Conservation (phyloP, 495 filamentous ascomycete species). For the Tuber microsphaerosporum region DNA sequence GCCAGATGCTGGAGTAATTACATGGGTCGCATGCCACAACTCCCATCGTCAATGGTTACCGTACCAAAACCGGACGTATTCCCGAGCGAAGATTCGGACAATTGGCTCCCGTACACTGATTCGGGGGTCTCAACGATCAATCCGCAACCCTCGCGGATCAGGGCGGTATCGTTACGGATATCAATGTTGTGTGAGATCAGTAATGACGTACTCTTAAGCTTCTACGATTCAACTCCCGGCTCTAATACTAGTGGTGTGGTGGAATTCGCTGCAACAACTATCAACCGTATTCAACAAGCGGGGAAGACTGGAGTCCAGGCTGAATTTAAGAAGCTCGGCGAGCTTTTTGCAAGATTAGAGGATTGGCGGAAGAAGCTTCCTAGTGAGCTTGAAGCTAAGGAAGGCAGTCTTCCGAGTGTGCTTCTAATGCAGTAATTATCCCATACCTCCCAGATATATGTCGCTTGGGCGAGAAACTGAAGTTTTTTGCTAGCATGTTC, state of each 20-base stretch:
- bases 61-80: conserved; percentile 88
- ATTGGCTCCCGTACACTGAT: conserved; percentile 87
- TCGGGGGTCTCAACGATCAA: conserved; percentile 55
- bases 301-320: conserved; percentile 42
- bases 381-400: conserved; percentile 77
- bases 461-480: conserved; percentile 48
- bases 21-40: conserved; percentile 82
- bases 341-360: conserved; percentile 83
- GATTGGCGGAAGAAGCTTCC: conserved; percentile 84
- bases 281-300: conserved; percentile 44
- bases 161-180: conserved; percentile 75
- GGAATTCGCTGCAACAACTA: conserved; percentile 45
- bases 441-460: conserved; percentile 37
- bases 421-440: conserved; percentile 67
- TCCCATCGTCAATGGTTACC: conserved; percentile 67
- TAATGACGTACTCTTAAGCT: conserved; percentile 77
- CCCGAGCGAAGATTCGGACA: conserved; percentile 73
- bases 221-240: conserved; percentile 69
- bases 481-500: conserved; percentile 57
- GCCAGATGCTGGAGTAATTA: conserved; percentile 95
- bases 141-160: conserved; percentile 72
- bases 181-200: conserved; percentile 84
- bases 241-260: conserved; percentile 45
- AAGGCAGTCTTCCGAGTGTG: conserved; percentile 78
- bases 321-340: conserved; percentile 89